Percentiles rank a stretch among this genome's conserved stretches.
Evolutionary conservation across 2,329 filamentous ascomycete species (phyloP).

Genomic region (Chaetoscypha palmicola): DNA sequence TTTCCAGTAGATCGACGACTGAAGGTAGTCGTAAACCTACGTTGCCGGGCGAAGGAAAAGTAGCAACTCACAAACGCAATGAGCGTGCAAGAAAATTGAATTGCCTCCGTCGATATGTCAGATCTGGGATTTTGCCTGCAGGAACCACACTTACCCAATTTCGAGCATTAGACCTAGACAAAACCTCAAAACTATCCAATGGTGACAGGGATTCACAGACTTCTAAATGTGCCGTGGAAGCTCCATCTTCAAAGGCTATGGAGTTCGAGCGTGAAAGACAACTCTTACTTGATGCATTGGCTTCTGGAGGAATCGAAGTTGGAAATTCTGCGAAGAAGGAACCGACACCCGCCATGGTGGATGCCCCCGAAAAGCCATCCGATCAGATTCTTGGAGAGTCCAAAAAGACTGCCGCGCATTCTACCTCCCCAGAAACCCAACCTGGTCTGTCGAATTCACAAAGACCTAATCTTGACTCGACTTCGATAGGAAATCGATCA

Average conservation of each 20-base stretch:
- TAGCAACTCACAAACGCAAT: constrained; percentile 48
- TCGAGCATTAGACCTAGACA: constrained; percentile 30
- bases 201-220: no score
- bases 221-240: constrained; percentile 13
- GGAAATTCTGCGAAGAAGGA: no score
- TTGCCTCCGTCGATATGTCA: constrained; percentile 45
- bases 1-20: constrained; percentile 30
- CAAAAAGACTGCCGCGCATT: no score
- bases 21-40: background rate
- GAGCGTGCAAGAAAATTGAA: constrained; percentile 42
- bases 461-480: no score
- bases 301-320: constrained; percentile 46
- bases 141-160: constrained; percentile 46
- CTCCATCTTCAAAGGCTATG: constrained; percentile 10
- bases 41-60: constrained; percentile 42
- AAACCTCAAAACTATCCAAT: constrained; percentile 13
- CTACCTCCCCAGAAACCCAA: no score
- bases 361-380: background rate
- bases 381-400: no score
- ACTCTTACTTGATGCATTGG: constrained; percentile 44
- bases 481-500: no score
- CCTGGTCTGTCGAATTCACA: no score
- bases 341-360: background rate
- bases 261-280: constrained; percentile 45
- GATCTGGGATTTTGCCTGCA: constrained; percentile 42